Base-by-base conservation (phyloP, 768 basidiomycete genomes). In the Ramaria rubella region DNA sequence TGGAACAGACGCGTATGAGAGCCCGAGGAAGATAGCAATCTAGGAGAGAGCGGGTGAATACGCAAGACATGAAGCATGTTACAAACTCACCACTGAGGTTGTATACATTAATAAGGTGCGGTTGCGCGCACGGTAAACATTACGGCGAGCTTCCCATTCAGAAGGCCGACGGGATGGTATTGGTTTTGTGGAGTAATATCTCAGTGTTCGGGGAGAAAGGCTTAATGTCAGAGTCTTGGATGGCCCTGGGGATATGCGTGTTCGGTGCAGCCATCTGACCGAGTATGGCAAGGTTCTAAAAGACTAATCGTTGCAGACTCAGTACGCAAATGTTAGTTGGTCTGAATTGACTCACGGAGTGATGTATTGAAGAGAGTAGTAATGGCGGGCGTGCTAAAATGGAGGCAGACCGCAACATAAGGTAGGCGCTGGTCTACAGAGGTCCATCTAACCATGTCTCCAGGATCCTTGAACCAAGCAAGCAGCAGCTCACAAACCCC, bases 1-100 rank as follows among this genome's bases (percentile, higher is more conserved):
- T 0, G 96, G 96, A 1, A 98, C 95, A 34, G 95, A 90, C 11
- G 96, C 96, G 68, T 99, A 99, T n/a, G 94, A 87, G 24, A 86
- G 78, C 15, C 95, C 95, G 3, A 89, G 72, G 2, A 83, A 86
- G 27, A 86, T 63, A 27, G 96, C 71, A 46, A 95, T 83, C 93
- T 95, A 59, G 11, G 34, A 26, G 49, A 33, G 26, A 12, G 15
- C 48, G 15, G 33, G 12, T 36, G 55, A 17, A 23, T 40, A 40
- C 2, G 19, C 23, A 40, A 5, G 21, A 40, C 17, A 36, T 27
- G 51, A 29, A 27, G 9, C 34, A 44, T 33, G 27, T 42, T 48
- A 15, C 24, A 46, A 42, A 73, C 87, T 56, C 74, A 93, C 87
- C 54, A 87, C 83, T 2, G 93, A 90, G 23, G 87, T 79, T 17